Conservation (phyloP, 2,329 filamentous ascomycete species). For the Ascochyta rabiei region DNA sequence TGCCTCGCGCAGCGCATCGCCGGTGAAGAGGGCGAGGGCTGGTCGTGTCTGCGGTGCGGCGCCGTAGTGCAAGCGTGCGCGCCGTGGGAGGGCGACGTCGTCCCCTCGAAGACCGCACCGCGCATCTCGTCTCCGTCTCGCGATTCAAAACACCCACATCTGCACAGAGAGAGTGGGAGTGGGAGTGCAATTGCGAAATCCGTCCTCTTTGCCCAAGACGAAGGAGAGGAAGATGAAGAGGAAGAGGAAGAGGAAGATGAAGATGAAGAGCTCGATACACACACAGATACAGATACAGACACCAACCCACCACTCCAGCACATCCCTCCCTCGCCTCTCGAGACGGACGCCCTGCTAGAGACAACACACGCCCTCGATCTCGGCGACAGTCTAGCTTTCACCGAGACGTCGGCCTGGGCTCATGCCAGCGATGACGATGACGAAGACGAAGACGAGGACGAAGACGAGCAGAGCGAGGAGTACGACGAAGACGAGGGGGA, state of each 20-base stretch:
- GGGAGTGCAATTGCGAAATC: constrained; percentile 19
- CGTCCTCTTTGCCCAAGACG: constrained; percentile 26
- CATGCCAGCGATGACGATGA: constrained; percentile 33
- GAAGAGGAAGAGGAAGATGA: not conserved
- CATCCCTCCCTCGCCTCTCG: not conserved
- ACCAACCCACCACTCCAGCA: constrained; percentile 23
- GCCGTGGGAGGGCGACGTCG: constrained; percentile 89
- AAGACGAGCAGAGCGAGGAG: constrained; percentile 44
- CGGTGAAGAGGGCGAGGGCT: constrained; percentile 91
- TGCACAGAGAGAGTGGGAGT: not conserved
- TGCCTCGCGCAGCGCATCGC: constrained; percentile 91
- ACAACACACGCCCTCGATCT: constrained; percentile 34
- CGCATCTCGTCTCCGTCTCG: no score
- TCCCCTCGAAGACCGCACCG: constrained; percentile 52
- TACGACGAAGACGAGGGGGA: constrained; percentile 48
- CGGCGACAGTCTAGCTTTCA: constrained; percentile 34
- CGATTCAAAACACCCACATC: no score
- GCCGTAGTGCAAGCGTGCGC: constrained; percentile 82
- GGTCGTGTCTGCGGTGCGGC: constrained; percentile 88
- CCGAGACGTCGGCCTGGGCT: constrained; percentile 47
- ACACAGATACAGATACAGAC: no score
- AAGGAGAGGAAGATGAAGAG: not conserved
- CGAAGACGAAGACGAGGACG: constrained; percentile 46
- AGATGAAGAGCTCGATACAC: no score
- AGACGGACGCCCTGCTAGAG: constrained; percentile 9